phyloP scores from a whole-genome alignment of 441 rosid genomes.

The Pelargonium myrrhifolium region DNA sequence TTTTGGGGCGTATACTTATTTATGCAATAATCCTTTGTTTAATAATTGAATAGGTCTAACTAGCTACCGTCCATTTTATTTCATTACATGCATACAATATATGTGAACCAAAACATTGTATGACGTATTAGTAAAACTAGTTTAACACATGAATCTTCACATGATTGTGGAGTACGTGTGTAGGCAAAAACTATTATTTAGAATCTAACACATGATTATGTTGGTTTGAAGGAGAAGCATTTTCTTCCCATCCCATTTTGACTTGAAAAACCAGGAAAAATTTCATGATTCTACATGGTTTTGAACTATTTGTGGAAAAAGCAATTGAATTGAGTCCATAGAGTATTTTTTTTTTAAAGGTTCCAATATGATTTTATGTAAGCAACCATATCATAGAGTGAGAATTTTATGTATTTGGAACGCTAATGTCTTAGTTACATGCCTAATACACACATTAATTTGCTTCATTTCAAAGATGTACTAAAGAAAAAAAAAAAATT shows the following conservation, averaged over 20 bases:
- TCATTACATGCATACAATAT: neutral
- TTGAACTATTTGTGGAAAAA: neutral
- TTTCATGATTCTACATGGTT: neutral
- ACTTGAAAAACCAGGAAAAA: neutral
- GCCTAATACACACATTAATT: neutral
- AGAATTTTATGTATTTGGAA: neutral
- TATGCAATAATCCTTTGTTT: too few species aligned
- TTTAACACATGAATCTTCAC: neutral
- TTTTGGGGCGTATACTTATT: too few species aligned
- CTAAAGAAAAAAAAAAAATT: neutral
- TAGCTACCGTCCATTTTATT: neutral
- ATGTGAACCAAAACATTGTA: neutral
- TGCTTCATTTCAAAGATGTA: neutral
- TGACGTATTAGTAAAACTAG: too few species aligned
- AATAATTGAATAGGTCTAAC: too few species aligned
- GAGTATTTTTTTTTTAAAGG: neutral
- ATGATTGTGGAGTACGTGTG: neutral
- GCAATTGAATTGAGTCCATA: neutral
- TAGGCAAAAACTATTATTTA: too few species aligned
- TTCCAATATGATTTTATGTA: neutral
- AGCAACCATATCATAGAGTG: neutral
- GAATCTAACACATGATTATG: too few species aligned
- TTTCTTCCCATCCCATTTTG: neutral
- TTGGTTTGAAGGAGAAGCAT: constrained; percentile 1
- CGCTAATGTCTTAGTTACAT: neutral